phyloP scores from a whole-genome alignment of 2,329 filamentous ascomycete genomes.

The Coleophoma crateriformis region DNA sequence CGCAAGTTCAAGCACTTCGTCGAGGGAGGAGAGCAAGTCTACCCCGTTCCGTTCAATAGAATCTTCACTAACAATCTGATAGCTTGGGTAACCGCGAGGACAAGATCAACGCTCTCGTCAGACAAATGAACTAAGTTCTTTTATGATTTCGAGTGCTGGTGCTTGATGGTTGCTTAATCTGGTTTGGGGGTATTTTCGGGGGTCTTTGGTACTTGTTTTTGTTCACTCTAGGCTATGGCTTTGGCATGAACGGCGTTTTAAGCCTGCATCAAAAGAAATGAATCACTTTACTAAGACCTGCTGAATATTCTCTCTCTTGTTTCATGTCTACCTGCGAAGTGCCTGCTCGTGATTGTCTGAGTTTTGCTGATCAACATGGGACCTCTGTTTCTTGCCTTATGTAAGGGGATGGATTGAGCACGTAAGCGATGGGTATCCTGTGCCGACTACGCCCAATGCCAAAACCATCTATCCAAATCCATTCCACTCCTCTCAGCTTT shows the following conservation, averaged over 20 bases:
- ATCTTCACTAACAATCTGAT: too few species aligned
- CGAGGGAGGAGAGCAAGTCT: conserved; percentile 75
- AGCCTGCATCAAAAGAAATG: background rate
- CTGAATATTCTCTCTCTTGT: background rate
- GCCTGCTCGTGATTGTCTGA: background rate
- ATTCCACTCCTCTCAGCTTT: too few species aligned
- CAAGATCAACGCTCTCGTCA: conserved; percentile 88
- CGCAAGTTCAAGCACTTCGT: conserved; percentile 98
- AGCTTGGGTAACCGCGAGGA: conserved; percentile 92
- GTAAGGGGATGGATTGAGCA: too few species aligned
- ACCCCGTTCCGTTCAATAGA: too few species aligned
- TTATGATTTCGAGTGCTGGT: background rate
- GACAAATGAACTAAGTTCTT: conserved; percentile 87
- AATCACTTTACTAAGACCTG: background rate
- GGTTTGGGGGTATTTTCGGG: background rate
- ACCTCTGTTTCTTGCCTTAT: too few species aligned
- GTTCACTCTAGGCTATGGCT: background rate
- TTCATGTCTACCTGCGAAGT: background rate
- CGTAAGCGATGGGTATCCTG: too few species aligned
- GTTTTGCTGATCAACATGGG: too few species aligned
- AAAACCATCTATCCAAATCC: too few species aligned
- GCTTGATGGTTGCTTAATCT: too few species aligned
- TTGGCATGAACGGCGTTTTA: conserved; percentile 5
- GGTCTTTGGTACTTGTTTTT: conserved; percentile 2
- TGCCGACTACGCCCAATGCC: too few species aligned